Base-by-base conservation (phyloP, 2,329 filamentous ascomycete species). In the Septoria linicola region DNA sequence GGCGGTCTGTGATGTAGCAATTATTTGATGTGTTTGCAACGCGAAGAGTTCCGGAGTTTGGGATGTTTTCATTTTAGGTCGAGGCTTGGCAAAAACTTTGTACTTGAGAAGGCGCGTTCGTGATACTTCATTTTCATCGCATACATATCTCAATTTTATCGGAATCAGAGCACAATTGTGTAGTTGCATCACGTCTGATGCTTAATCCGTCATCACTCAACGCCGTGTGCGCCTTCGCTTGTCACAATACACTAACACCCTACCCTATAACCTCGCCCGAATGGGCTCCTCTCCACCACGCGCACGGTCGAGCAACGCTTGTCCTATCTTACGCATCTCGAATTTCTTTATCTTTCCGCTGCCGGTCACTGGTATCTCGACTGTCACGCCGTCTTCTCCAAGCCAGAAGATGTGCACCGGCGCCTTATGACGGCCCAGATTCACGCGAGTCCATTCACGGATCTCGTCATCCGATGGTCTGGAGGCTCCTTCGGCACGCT, bases 341-440 rank as follows among this genome's bases (percentile, higher is more conserved):
- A 72, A 73, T 59, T 75, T 74, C 59, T 70, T 70, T 35, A 74
- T 69, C 66, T 74, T 75, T 8, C 72, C 72, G 57, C 71, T 74
- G 1, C 70, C 72, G 1, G 73, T 75, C 35, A 72, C 62, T 8
- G 73, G 73, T 0, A 73, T 59, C 14, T 61, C 51, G 5, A 65
- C 63, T 0, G 60, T 60, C 21, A 66, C 62, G 11, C 68, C 71
- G 27, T 70, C 69, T 40, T 72, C 73, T 0, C 87, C 88, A 20
- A 91, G 76, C 79, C 87, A 89, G 65, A 90, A 90, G n/a, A 91
- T 67, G 66, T 89, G 80, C 7, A 80, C 74, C 0, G 88, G 87
- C 3, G 84, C 82, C 59, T 75, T 74, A 47, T 59, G 56, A 34
- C 54, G 25, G 13, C 56, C 56, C n/a, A 59, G 47, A 5, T 40